phyloP scores from a whole-genome alignment of 768 basidiomycete genomes.

The Rhodotorula sphaerocarpa region DNA sequence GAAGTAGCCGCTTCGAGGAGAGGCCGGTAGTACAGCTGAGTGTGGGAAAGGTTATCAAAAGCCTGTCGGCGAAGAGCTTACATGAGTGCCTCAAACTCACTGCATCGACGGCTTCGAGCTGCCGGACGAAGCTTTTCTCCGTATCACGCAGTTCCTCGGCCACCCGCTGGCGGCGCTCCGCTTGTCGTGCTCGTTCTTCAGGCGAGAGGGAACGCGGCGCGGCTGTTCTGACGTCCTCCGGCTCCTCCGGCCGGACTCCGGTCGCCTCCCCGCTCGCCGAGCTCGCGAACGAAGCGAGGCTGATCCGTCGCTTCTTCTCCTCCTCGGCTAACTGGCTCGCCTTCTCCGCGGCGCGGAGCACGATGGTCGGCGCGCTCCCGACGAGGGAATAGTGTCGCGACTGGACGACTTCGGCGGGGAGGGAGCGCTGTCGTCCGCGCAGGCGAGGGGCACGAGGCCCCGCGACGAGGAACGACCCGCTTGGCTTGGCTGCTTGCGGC shows the following conservation, averaged over 20 bases:
- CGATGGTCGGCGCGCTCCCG: neutral
- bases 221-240: no score
- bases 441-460: neutral
- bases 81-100: slow-evolving; percentile 2
- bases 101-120: slow-evolving; percentile 34
- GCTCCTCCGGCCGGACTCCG: no score
- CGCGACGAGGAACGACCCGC: neutral
- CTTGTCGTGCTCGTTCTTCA: slow-evolving; percentile 12
- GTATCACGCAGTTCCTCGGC: slow-evolving; percentile 36
- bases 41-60: neutral
- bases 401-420: slow-evolving; percentile 21
- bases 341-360: neutral
- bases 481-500: no score
- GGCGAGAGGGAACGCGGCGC: no score
- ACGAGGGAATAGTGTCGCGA: slow-evolving; percentile 23
- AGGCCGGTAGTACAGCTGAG: slow-evolving; percentile 32
- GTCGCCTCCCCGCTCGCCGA: no score
- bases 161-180: slow-evolving; percentile 27
- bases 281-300: slow-evolving; percentile 33
- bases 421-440: slow-evolving; percentile 5
- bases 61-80: neutral
- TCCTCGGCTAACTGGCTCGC: neutral
- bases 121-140: slow-evolving; percentile 33
- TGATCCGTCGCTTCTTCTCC: slow-evolving; percentile 26
- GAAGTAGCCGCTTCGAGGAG: slow-evolving; percentile 12